Evolutionary conservation across 306 rosid genomes (phyloP), one percentile per base, ranked within the genome.

Genomic region (Ceratonia siliqua): DNA sequence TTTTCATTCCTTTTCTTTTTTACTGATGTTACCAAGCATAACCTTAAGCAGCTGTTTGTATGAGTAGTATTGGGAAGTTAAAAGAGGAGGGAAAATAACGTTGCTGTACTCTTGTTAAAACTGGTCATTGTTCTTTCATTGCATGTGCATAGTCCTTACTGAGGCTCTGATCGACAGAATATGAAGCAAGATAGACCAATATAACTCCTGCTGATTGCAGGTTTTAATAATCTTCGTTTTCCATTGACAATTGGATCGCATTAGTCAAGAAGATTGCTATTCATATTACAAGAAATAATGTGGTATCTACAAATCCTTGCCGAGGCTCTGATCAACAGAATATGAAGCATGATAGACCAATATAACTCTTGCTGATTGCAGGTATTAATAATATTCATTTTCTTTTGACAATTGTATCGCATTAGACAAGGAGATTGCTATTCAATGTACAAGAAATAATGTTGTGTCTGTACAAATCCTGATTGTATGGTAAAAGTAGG

Each of bases 121-220:
- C 57, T 9, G 67, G 64, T 54, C 78, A 28, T 46, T 13, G 68
- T 73, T 82, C 68, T 80, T 68, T 77, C 81, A 54, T 69, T 62
- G 63, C 72, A 74, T 77, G 81, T 81, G 69, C 83, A 73, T 84
- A 81, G 27, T 77, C 70, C 64, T 73, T 81, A 35, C 58, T 42
- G 68, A 75, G 77, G 62, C 43, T 63, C 70, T 69, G 55, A 48
- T 53, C 72, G 52, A 72, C 73, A 67, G 77, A 76, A 59, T 59
- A 55, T 62, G 80, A 73, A 74, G 55, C 13, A 2, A 68, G 65
- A 55, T 46, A 61, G 70, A 67, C 66, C 67, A 41, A 77, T 66
- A 58, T 10, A 73, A 61, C 35, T 52, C 43, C 62, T 46, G 50
- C 70, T 36, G 56, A 78, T 58, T 78, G 70, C 73, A 70, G 76